A percentile compares a stretch with the other conserved stretches of the same genome.
Evolutionary conservation across 345 rosid species (phyloP).

Genomic region (Kernera saxatilis): DNA sequence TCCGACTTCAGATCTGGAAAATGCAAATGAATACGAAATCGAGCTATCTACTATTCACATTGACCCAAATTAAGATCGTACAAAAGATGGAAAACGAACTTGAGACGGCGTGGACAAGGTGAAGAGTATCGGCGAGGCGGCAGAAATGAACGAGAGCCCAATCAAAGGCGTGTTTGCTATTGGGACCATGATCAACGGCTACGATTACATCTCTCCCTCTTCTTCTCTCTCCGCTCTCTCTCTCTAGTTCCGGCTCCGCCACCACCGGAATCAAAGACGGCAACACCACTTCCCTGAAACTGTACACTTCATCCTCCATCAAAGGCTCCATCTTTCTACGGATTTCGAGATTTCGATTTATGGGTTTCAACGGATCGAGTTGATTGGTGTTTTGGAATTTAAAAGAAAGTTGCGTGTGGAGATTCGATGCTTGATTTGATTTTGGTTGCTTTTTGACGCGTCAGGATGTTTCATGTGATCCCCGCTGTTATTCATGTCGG

Average conservation of each 20-base stretch:
- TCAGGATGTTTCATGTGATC: not conserved
- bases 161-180: constrained; percentile 34
- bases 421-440: not conserved
- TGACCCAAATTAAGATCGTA: not conserved
- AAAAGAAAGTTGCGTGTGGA: constrained; percentile 15
- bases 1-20: not conserved
- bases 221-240: constrained; percentile 68
- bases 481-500: constrained; percentile 8
- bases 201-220: constrained; percentile 34
- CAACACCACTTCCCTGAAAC: constrained; percentile 52
- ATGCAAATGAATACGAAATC: not conserved
- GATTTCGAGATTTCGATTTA: not conserved
- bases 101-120: constrained; percentile 80
- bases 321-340: constrained; percentile 44
- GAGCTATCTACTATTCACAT: not conserved
- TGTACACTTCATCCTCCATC: constrained; percentile 58
- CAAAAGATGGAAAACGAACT: constrained; percentile 28
- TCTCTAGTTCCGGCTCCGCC: constrained; percentile 53
- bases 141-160: constrained; percentile 63
- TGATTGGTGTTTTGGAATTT: not conserved
- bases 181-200: constrained; percentile 34
- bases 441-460: constrained; percentile 24
- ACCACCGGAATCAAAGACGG: constrained; percentile 56
- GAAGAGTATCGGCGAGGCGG: constrained; percentile 78
- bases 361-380: constrained; percentile 3